Conservation (phyloP, 225 moss, liverwort and hornwort species). For the Rhytidiadelphus loreus region DNA sequence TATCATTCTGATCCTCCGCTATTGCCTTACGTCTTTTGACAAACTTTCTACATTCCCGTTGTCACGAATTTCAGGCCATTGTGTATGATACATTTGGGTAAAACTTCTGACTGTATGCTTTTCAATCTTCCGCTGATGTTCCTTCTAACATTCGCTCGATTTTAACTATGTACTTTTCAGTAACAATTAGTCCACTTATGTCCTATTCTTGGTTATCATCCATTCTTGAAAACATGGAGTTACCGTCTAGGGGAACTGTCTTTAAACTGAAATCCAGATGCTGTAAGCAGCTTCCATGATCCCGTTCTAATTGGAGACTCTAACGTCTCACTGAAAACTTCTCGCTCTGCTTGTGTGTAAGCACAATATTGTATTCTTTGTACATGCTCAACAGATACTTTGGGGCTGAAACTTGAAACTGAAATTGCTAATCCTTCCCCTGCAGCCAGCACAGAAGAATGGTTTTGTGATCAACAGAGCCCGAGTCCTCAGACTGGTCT, state of each 20-base stretch:
- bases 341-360: slow-evolving; percentile 28
- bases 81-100: neutral
- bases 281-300: slow-evolving; percentile 23
- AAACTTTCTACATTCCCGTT: neutral
- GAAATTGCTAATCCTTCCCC: slow-evolving; percentile 30
- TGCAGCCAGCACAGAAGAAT: neutral
- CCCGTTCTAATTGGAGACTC: neutral
- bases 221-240: neutral
- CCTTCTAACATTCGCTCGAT: neutral
- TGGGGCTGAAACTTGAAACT: neutral
- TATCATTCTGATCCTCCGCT: neutral
- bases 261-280: slow-evolving; percentile 13
- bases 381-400: neutral
- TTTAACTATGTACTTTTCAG: neutral
- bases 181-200: neutral
- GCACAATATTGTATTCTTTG: slow-evolving; percentile 19
- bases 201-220: no score
- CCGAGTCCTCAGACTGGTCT: neutral
- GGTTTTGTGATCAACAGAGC: neutral
- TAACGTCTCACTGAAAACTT: neutral
- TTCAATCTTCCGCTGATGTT: neutral
- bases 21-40: neutral
- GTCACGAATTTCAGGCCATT: neutral
- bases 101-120: neutral
- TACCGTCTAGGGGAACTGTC: neutral